Percentiles rank a stretch among this genome's conserved stretches.
Conservation (phyloP, 495 filamentous ascomycete species). For the Articulospora tetracladia region DNA sequence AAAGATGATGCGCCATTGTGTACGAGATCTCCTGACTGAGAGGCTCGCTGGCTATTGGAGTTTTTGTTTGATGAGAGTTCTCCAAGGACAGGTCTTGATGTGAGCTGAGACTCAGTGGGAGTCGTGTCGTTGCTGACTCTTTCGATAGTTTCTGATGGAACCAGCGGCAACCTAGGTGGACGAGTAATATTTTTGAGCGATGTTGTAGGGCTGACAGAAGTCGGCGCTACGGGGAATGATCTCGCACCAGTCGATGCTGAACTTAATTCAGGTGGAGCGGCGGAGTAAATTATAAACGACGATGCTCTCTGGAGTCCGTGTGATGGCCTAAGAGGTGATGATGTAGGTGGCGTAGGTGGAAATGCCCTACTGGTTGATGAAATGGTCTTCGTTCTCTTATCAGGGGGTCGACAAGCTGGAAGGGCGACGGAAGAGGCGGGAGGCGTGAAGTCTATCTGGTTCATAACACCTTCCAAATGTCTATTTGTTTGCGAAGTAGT, state of each 20-base stretch:
- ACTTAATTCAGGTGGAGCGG: no score
- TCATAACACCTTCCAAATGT: no score
- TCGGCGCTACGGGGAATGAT: neutral
- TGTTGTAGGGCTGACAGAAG: no score
- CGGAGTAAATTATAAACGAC: neutral
- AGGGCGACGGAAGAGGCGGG: neutral
- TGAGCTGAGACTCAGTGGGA: neutral
- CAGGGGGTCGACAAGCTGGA: neutral
- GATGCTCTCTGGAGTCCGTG: neutral
- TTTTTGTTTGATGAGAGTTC: neutral
- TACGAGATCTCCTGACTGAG: neutral
- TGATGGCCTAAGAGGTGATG: neutral
- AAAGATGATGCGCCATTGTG: neutral
- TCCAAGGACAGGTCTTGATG: neutral
- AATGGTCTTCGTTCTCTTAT: neutral
- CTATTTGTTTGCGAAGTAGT: no score
- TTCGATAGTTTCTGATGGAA: no score
- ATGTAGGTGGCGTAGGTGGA: neutral
- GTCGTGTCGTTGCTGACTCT: neutral
- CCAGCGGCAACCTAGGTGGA: no score
- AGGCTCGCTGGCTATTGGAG: neutral
- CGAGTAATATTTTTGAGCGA: no score
- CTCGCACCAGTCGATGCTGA: neutral
- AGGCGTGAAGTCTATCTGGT: neutral
- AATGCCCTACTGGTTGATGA: neutral